These are phyloP conservation scores for Hirsutella minnesotensis DNA, from an alignment of 2,329 filamentous ascomycete species.

Conservation along the genomic window DNA sequence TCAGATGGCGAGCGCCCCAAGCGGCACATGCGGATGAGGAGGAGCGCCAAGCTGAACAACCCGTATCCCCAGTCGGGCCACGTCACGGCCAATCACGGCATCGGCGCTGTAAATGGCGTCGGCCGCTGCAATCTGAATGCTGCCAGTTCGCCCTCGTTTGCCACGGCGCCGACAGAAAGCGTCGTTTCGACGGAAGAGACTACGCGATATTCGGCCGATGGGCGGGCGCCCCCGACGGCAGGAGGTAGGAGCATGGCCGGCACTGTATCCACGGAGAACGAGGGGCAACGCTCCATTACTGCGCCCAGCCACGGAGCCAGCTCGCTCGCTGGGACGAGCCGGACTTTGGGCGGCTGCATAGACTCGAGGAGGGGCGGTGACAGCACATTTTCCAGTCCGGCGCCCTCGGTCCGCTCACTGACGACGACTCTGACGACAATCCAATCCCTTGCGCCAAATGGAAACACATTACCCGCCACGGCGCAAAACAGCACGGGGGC, in stretches of 20 bases:
- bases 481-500: slow-evolving; percentile 31
- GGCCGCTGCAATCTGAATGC: slow-evolving; percentile 12
- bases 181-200: slow-evolving; percentile 47
- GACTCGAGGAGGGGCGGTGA: slow-evolving; percentile 59
- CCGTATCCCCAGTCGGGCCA: slow-evolving; percentile 80
- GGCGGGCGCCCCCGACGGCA: slow-evolving; percentile 41
- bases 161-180: slow-evolving; percentile 43
- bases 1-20: slow-evolving; percentile 42
- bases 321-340: slow-evolving; percentile 60
- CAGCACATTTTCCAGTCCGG: slow-evolving; percentile 72
- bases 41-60: slow-evolving; percentile 60
- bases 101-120: slow-evolving; percentile 10
- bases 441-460: slow-evolving; percentile 57
- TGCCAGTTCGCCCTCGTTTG: slow-evolving; percentile 42
- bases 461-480: slow-evolving; percentile 21
- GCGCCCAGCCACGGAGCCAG: slow-evolving; percentile 62
- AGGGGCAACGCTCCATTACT: slow-evolving; percentile 61
- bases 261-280: slow-evolving; percentile 74
- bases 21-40: slow-evolving; percentile 39
- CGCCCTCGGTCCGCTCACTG: slow-evolving; percentile 67
- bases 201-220: slow-evolving; percentile 47
- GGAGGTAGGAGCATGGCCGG: slow-evolving; percentile 65
- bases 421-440: slow-evolving; percentile 80
- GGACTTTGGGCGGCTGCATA: slow-evolving; percentile 53
- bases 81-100: slow-evolving; percentile 19